A percentile compares a stretch with the other conserved stretches of the same genome.
These are phyloP conservation scores for Carex sylvatica DNA, from an alignment of 202 grass and related monocot genomes.

Conservation along the genomic window DNA sequence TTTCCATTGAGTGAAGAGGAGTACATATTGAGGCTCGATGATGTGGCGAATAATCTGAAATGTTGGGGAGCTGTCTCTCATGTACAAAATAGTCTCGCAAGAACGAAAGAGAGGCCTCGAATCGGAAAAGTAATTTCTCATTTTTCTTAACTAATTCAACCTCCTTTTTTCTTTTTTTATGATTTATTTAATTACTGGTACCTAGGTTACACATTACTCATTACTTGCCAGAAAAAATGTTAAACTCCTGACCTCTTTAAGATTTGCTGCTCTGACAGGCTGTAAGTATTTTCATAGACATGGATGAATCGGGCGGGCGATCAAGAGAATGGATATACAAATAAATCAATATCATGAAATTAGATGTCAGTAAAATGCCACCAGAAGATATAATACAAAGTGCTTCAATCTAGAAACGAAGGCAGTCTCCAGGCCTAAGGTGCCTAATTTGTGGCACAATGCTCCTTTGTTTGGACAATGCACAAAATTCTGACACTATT, in stretches of 20 bases:
- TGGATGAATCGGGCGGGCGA: slow-evolving; percentile 62
- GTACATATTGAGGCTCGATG: slow-evolving; percentile 87
- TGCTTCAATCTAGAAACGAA: background rate
- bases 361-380: background rate
- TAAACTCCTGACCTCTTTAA: background rate
- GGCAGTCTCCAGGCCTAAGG: background rate
- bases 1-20: slow-evolving; percentile 98
- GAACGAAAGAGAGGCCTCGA: slow-evolving; percentile 79
- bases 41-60: slow-evolving; percentile 67
- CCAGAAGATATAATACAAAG: background rate
- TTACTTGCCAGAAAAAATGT: background rate
- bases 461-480: slow-evolving; percentile 1
- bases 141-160: background rate
- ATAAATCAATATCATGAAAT: slow-evolving; percentile 25
- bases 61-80: slow-evolving; percentile 97
- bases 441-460: background rate
- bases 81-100: slow-evolving; percentile 68
- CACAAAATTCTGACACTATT: slow-evolving; percentile 11
- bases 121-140: slow-evolving; percentile 70
- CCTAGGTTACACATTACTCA: background rate
- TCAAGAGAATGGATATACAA: slow-evolving; percentile 96
- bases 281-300: slow-evolving; percentile 99
- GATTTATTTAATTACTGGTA: background rate
- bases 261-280: slow-evolving; percentile 34
- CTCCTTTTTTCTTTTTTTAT: background rate